phyloP scores from a whole-genome alignment of 306 rosid genomes.

The Glycine tomentella region DNA sequence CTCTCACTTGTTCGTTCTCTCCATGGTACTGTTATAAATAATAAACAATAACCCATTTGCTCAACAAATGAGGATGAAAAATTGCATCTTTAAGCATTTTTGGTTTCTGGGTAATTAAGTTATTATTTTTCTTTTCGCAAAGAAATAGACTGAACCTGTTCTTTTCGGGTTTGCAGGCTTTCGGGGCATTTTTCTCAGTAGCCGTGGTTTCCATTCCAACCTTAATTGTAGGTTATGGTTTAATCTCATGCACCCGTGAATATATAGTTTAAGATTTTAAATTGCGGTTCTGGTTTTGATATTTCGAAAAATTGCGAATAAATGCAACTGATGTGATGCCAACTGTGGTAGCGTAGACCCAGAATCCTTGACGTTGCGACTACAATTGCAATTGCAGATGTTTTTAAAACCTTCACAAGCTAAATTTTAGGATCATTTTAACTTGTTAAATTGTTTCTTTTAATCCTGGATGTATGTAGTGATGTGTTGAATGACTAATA shows the following conservation, averaged over 20 bases:
- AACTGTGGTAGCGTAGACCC: not conserved
- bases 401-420: not conserved
- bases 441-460: not conserved
- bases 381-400: not conserved
- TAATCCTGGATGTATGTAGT: not conserved
- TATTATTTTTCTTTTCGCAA: not conserved
- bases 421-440: not conserved
- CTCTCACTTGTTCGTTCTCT: conserved; percentile 50
- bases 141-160: conserved; percentile 20
- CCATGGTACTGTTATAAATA: conserved; percentile 36
- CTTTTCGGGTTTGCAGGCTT: conserved; percentile 44
- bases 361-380: not conserved
- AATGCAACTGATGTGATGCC: not conserved
- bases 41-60: not conserved
- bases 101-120: not conserved
- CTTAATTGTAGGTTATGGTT: conserved; percentile 46
- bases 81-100: not conserved
- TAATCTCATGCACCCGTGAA: too few species aligned
- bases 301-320: not conserved
- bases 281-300: not conserved
- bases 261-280: not conserved
- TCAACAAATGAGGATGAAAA: not conserved
- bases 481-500: not conserved
- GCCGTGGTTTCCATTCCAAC: conserved; percentile 63
- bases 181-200: conserved; percentile 58